Evolutionary conservation across 108 stramenopile genomes (phyloP).

Genomic region (Pseudonitzschia delicatissima): DNA sequence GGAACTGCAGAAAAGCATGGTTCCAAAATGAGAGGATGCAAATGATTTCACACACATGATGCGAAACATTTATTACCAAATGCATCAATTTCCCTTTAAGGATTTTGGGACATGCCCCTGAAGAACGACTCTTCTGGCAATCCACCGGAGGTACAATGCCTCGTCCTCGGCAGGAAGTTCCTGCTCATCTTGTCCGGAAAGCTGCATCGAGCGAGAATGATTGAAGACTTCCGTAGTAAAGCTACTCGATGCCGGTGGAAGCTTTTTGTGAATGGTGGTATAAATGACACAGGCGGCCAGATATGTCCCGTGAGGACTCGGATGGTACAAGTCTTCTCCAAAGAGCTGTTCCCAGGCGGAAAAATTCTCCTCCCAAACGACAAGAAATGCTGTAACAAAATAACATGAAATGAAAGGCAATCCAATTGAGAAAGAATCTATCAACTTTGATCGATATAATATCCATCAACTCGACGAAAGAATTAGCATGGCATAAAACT

Average conservation of each 20-base stretch:
- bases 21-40: too few species aligned
- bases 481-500: too few species aligned
- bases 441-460: too few species aligned
- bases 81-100: too few species aligned
- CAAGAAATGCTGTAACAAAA: slow-evolving; percentile 21
- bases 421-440: too few species aligned
- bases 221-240: background rate
- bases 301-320: slow-evolving; percentile 39
- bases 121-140: slow-evolving; percentile 40
- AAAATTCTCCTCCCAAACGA: slow-evolving; percentile 48
- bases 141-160: slow-evolving; percentile 36
- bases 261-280: slow-evolving; percentile 31
- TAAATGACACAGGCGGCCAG: slow-evolving; percentile 47
- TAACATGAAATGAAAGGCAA: too few species aligned
- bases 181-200: slow-evolving; percentile 1
- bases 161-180: slow-evolving; percentile 29
- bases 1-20: too few species aligned
- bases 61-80: too few species aligned
- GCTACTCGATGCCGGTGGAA: slow-evolving; percentile 31
- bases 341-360: slow-evolving; percentile 38
- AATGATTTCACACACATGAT: too few species aligned
- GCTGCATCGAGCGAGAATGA: slow-evolving; percentile 9
- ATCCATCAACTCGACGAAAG: too few species aligned
- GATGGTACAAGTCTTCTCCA: slow-evolving; percentile 36
- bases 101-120: slow-evolving; percentile 10